Percentiles rank a stretch among this genome's conserved stretches.
Conservation (phyloP, 495 filamentous ascomycete species). For the Aspergillus bertholletiae region DNA sequence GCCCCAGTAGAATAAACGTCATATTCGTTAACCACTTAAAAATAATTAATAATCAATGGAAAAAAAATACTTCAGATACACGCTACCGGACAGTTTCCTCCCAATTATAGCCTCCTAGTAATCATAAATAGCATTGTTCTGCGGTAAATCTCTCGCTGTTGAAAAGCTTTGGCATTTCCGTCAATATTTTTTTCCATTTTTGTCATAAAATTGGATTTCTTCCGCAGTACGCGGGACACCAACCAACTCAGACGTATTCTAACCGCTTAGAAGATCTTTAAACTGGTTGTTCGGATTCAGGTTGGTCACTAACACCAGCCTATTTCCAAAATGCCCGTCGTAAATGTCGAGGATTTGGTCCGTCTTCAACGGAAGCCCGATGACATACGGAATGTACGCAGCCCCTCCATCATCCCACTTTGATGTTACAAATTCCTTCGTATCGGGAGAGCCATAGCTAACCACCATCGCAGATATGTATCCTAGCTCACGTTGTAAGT, state of each 20-base stretch:
- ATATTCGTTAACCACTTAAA: background rate
- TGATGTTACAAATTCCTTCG: slow-evolving; percentile 15
- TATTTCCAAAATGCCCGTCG: slow-evolving; percentile 71
- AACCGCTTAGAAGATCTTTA: background rate
- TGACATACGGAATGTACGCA: slow-evolving; percentile 80
- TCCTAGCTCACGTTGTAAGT: slow-evolving; percentile 91
- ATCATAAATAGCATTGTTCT: background rate
- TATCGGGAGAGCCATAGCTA: slow-evolving; percentile 18
- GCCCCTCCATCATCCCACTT: slow-evolving; percentile 32
- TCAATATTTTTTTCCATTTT: slow-evolving; percentile 9
- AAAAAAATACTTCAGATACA: background rate
- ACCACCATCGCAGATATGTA: slow-evolving; percentile 74
- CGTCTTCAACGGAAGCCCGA: slow-evolving; percentile 79
- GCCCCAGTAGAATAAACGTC: background rate
- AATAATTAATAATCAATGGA: background rate
- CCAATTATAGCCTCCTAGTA: background rate
- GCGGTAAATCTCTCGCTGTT: background rate
- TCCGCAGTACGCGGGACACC: slow-evolving; percentile 14
- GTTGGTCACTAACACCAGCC: slow-evolving; percentile 15
- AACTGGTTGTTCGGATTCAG: slow-evolving; percentile 4
- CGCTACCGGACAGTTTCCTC: background rate
- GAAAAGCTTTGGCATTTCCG: background rate
- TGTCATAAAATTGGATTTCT: background rate
- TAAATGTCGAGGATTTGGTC: slow-evolving; percentile 81
- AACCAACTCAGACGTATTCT: background rate